Conservation (phyloP, 2,329 filamentous ascomycete genomes). For the Ilyonectria destructans region DNA sequence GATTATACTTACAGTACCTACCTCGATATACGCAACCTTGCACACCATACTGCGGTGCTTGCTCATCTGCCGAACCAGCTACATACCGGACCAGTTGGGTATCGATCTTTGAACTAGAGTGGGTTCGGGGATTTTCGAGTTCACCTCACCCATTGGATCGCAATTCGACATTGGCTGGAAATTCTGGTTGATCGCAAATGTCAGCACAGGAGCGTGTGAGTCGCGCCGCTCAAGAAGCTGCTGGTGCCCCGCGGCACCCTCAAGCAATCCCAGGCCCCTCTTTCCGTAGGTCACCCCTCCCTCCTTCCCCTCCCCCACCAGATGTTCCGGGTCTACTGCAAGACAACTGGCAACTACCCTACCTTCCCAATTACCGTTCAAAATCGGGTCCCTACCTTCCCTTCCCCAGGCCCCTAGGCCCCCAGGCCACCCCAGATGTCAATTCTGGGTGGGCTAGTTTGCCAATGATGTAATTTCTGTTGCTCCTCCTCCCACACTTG, state of each 20-base stretch:
- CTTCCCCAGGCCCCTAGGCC: constrained; percentile 22
- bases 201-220: constrained; percentile 40
- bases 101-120: neutral
- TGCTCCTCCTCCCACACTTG: constrained; percentile 37
- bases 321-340: neutral
- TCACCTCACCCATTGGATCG: neutral
- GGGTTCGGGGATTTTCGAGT: neutral
- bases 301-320: constrained; percentile 18
- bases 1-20: neutral
- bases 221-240: constrained; percentile 39
- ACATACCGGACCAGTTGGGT: neutral
- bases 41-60: neutral
- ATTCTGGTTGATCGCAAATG: constrained; percentile 34
- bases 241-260: constrained; percentile 38
- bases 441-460: constrained; percentile 9
- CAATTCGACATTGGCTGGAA: constrained; percentile 4
- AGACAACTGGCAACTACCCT: neutral
- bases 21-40: neutral
- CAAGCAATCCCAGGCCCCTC: constrained; percentile 64
- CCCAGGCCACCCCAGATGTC: constrained; percentile 22
- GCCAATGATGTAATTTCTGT: constrained; percentile 48
- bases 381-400: constrained; percentile 15
- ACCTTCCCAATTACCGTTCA: constrained; percentile 13
- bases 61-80: neutral
- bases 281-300: constrained; percentile 63